Evolutionary conservation across 139 green algal genomes (phyloP), one percentile per base, ranked within the genome.

Genomic region (Haematococcus lacustris): DNA sequence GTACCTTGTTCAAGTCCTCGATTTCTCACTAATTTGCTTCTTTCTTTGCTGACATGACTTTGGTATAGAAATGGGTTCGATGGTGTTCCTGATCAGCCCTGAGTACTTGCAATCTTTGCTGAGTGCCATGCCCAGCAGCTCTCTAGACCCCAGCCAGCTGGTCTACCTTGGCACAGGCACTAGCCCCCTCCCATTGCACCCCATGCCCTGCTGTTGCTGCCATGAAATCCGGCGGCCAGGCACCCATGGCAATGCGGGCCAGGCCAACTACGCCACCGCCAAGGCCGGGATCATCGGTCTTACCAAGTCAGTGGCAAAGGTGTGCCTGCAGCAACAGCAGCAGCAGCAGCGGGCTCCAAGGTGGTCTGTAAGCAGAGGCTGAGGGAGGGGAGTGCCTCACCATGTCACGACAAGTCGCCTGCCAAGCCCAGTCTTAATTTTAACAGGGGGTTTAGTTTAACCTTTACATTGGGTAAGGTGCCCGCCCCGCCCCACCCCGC

Each of bases 281-380:
- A 97, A 97, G 84, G 89, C 86, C 35, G 92, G 92, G 41, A 87
- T 97, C 23, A 88, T 96, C 66, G 92, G 87, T 3, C 81, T 97
- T 32, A 96, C 91, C n/a, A 96, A 96, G 81, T 89, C 81, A 9
- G 82, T 88, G 1, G 92, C 92, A 3, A 81, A 89, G 59, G 92
- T 47, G 71, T 53, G 30, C 59, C n/a, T n/a, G n/a, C n/a, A n/a
- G n/a, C n/a, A n/a, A n/a, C n/a, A n/a, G n/a, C n/a, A n/a, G n/a
- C n/a, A n/a, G n/a, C n/a, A n/a, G n/a, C n/a, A n/a, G n/a, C n/a
- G n/a, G n/a, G n/a, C n/a, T n/a, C n/a, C n/a, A n/a, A n/a, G n/a
- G n/a, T n/a, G n/a, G n/a, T n/a, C n/a, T n/a, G n/a, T n/a, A n/a
- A n/a, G n/a, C n/a, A n/a, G n/a, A n/a, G n/a, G n/a, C n/a, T n/a